A percentile compares a stretch with the other conserved stretches of the same genome.
Evolutionary conservation across 164 flowering plant species (phyloP).

Genomic region (Vitis rupestris): DNA sequence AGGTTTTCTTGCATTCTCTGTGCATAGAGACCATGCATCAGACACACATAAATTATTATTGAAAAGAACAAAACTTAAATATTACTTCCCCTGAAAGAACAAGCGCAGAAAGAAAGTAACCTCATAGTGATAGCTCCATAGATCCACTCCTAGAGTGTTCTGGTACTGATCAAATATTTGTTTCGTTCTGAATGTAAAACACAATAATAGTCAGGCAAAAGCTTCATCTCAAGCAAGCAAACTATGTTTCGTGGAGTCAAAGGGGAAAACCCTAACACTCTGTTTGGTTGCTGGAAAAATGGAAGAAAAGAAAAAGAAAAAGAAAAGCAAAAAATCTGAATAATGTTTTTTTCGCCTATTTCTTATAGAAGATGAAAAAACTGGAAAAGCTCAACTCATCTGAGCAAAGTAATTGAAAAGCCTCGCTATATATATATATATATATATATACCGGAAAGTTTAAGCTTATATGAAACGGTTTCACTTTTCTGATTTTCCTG

Average conservation of each 20-base stretch:
- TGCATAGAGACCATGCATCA: conserved; percentile 6
- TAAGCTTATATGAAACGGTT: no score
- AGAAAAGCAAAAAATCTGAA: no score
- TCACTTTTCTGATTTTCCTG: no score
- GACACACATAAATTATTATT: not conserved
- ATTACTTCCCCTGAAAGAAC: not conserved
- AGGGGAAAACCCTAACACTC: no score
- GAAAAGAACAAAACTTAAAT: not conserved
- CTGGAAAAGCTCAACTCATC: no score
- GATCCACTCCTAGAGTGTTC: conserved; percentile 21
- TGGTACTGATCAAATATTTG: conserved; percentile 35
- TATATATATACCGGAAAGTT: no score
- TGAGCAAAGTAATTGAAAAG: no score
- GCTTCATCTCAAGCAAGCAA: not conserved
- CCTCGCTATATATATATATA: no score
- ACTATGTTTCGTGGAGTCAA: not conserved
- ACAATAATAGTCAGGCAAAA: not conserved
- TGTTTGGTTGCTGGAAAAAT: no score
- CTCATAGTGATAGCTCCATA: conserved; percentile 42
- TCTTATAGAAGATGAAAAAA: no score
- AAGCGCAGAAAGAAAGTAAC: conserved; percentile 7
- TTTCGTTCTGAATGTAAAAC: conserved; percentile 28
- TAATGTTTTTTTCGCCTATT: no score
- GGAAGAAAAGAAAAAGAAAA: no score
- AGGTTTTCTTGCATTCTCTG: conserved; percentile 37